These are phyloP conservation scores for Chaetomium globosum DNA, from an alignment of 2,329 filamentous ascomycete species.

Conservation along the genomic window DNA sequence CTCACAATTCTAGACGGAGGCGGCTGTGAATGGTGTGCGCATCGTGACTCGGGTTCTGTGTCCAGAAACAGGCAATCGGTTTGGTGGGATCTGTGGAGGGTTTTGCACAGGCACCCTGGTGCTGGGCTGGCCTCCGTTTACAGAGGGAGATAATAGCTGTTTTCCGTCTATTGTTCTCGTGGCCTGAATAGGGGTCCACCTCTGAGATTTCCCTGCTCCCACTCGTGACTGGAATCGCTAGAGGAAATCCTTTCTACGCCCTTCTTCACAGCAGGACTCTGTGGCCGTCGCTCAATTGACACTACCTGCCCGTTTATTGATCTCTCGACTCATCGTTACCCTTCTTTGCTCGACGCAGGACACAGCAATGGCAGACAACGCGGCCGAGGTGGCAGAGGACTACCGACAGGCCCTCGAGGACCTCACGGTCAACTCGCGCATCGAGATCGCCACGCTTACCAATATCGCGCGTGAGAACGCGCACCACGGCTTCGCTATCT, in stretches of 20 bases:
- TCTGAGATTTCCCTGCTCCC: constrained; percentile 18
- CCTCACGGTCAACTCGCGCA: constrained; percentile 84
- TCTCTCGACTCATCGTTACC: neutral
- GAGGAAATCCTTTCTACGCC: constrained; percentile 14
- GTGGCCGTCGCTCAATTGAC: constrained; percentile 16
- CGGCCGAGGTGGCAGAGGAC: constrained; percentile 90
- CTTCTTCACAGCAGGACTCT: constrained; percentile 4
- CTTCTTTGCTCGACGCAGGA: constrained; percentile 7
- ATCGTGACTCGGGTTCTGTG: constrained; percentile 23
- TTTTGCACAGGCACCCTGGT: constrained; percentile 12
- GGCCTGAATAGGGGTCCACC: constrained; percentile 25
- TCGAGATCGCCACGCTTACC: constrained; percentile 96
- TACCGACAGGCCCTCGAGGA: constrained; percentile 93
- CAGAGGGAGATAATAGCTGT: constrained; percentile 28
- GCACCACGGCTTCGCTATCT: constrained; percentile 91
- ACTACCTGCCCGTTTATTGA: constrained; percentile 8
- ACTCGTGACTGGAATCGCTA: constrained; percentile 21
- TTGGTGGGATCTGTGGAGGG: constrained; percentile 22
- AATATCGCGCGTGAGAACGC: constrained; percentile 97
- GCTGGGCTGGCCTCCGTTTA: constrained; percentile 16
- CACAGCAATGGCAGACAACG: constrained; percentile 54
- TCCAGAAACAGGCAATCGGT: constrained; percentile 17
- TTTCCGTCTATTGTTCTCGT: constrained; percentile 28
- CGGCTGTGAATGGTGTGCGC: constrained; percentile 27
- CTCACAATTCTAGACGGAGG: constrained; percentile 13